A percentile compares a stretch with the other conserved stretches of the same genome.
phyloP scores from a whole-genome alignment of 2,329 filamentous ascomycete species.

The Calonectria pseudoturangicola region DNA sequence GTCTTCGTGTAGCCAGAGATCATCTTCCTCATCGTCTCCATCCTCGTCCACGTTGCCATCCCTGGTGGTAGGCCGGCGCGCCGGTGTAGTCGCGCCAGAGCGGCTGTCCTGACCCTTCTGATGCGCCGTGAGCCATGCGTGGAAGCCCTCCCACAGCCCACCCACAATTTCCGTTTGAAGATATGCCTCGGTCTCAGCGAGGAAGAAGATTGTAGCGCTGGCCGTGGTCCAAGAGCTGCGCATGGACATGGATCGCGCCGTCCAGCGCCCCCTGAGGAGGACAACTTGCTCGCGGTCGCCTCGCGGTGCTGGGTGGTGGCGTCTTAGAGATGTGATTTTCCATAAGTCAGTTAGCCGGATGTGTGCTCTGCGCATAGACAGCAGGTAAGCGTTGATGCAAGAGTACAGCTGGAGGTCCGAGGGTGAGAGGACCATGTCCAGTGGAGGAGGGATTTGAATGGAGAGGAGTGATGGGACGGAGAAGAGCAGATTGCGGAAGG shows the following conservation, averaged over 20 bases:
- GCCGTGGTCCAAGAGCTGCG: conserved; percentile 93
- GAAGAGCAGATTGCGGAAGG: conserved; percentile 88
- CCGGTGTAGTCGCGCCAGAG: conserved; percentile 53
- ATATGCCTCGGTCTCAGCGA: conserved; percentile 91
- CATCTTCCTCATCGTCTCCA: conserved; percentile 49
- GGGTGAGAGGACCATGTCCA: conserved; percentile 89
- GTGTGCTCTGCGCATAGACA: conserved; percentile 90
- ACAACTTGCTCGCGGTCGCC: conserved; percentile 76
- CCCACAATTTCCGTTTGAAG: conserved; percentile 92
- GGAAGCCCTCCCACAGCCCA: conserved; percentile 87
- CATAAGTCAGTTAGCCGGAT: conserved; percentile 89
- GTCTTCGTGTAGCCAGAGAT: conserved; percentile 55
- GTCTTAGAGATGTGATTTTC: conserved; percentile 86
- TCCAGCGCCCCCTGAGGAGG: conserved; percentile 78
- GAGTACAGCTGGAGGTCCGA: conserved; percentile 88
- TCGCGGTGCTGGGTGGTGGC: conserved; percentile 83
- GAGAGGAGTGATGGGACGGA: conserved; percentile 82
- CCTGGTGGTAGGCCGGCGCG: conserved; percentile 33
- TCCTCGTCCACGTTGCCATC: conserved; percentile 37
- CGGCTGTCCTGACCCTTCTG: conserved; percentile 55
- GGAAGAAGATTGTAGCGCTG: conserved; percentile 90
- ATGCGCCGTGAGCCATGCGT: conserved; percentile 79
- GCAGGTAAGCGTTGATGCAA: conserved; percentile 88
- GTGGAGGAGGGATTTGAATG: conserved; percentile 83
- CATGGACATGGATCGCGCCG: conserved; percentile 79